Conservation (phyloP, 73 alveolate genomes). For the Blepharisma stoltei region DNA sequence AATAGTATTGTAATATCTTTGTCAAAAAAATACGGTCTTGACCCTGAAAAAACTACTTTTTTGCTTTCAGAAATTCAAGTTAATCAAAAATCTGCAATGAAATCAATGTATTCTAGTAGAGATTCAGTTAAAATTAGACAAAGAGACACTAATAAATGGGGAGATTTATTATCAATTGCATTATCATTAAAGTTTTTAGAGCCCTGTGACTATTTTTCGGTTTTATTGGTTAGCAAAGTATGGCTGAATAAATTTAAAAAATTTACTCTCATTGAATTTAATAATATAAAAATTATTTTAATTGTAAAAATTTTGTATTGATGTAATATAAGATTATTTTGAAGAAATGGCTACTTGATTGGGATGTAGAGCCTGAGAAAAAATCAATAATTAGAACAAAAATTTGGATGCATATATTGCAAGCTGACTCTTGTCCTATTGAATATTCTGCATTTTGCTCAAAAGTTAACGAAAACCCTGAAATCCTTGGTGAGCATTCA, state of each 20-base stretch:
- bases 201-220: neutral
- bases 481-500: slow-evolving; percentile 25
- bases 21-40: slow-evolving; percentile 35
- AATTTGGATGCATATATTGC: neutral
- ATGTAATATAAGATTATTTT: too few species aligned
- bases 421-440: slow-evolving; percentile 13
- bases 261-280: too few species aligned
- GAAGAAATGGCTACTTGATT: slow-evolving; percentile 17
- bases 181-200: neutral
- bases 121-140: slow-evolving; percentile 28
- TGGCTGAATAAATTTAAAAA: neutral
- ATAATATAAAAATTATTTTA: too few species aligned
- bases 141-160: slow-evolving; percentile 34
- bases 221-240: neutral
- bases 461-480: slow-evolving; percentile 31
- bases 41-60: slow-evolving; percentile 20
- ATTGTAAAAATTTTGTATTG: too few species aligned
- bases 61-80: slow-evolving; percentile 41
- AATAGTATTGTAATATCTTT: slow-evolving; percentile 31
- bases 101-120: neutral
- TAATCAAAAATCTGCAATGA: slow-evolving; percentile 19
- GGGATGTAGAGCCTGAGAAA: neutral
- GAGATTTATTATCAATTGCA: neutral
- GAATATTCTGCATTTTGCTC: slow-evolving; percentile 44
- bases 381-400: neutral